A percentile compares a stretch with the other conserved stretches of the same genome.
Conservation (phyloP, 2,329 filamentous ascomycete genomes). For the Colletotrichum tofieldiae region DNA sequence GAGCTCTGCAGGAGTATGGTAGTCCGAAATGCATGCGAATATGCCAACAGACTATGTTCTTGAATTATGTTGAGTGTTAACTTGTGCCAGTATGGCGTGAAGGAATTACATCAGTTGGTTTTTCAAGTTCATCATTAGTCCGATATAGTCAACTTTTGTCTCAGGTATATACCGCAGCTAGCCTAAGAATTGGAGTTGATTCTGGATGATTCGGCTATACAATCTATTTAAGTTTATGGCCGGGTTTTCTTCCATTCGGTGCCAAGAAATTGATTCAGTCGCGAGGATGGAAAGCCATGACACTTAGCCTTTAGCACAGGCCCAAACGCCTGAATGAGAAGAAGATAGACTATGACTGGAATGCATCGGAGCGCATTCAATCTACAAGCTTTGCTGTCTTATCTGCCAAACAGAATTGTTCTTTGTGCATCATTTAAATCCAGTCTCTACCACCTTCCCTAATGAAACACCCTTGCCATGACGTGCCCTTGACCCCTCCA, state of each 20-base stretch:
- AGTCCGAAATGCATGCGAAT: not conserved
- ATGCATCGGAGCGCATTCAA: too few species aligned
- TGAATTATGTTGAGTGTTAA: too few species aligned
- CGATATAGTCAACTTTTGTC: not conserved
- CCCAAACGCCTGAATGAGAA: not conserved
- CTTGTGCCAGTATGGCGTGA: not conserved
- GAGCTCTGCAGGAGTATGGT: too few species aligned
- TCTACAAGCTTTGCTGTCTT: not conserved
- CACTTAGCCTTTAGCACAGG: not conserved
- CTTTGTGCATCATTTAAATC: not conserved
- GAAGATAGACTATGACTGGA: too few species aligned
- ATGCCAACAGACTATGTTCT: not conserved
- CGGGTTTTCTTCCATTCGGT: not conserved
- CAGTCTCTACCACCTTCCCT: not conserved
- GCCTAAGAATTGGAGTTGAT: not conserved
- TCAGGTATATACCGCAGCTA: not conserved
- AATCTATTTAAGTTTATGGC: not conserved
- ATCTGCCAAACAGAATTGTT: not conserved
- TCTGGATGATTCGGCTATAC: too few species aligned
- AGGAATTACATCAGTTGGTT: not conserved
- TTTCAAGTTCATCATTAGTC: not conserved
- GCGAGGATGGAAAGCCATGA: not conserved
- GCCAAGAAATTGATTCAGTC: too few species aligned
- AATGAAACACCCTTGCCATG: not conserved
- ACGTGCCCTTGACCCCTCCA: not conserved